A percentile compares a stretch with the other conserved stretches of the same genome.
Conservation (phyloP, 1,284 basidiomycete species). For the Fomitopsis pinicola region DNA sequence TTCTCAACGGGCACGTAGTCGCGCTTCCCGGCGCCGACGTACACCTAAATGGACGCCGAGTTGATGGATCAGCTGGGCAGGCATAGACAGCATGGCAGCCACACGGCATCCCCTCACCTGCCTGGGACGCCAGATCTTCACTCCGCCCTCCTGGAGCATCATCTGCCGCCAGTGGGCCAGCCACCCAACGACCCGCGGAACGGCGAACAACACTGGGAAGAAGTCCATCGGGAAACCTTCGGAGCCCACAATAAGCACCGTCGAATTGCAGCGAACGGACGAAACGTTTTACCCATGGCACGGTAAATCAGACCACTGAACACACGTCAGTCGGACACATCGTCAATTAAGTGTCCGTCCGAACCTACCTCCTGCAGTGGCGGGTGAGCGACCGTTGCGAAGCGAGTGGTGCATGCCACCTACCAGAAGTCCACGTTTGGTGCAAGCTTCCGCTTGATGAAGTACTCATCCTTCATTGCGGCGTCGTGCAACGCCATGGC, state of each 20-base stretch:
- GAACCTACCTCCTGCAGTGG: constrained; percentile 41
- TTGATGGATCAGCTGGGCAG: not conserved
- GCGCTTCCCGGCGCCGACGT: constrained; percentile 68
- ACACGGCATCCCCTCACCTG: constrained; percentile 45
- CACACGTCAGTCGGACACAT: not conserved
- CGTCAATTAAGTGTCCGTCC: not conserved
- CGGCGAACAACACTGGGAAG: constrained; percentile 87
- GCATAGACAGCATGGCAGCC: constrained; percentile 5
- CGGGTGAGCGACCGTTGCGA: not conserved
- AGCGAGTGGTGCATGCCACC: constrained; percentile 21
- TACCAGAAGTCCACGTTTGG: constrained; percentile 86
- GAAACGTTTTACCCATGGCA: constrained; percentile 61
- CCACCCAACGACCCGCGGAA: constrained; percentile 88
- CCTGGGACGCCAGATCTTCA: constrained; percentile 88
- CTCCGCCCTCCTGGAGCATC: constrained; percentile 83
- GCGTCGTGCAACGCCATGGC: constrained; percentile 85
- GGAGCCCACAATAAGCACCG: constrained; percentile 16
- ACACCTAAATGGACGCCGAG: constrained; percentile 45
- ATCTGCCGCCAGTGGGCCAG: constrained; percentile 88
- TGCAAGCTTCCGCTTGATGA: constrained; percentile 68
- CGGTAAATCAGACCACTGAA: constrained; percentile 79
- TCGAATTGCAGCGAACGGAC: not conserved
- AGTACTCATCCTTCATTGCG: constrained; percentile 86
- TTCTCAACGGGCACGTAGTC: constrained; percentile 67
- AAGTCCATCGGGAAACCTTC: constrained; percentile 85